Conservation (phyloP, 2,329 filamentous ascomycete genomes). For the Lachnellula occidentalis region DNA sequence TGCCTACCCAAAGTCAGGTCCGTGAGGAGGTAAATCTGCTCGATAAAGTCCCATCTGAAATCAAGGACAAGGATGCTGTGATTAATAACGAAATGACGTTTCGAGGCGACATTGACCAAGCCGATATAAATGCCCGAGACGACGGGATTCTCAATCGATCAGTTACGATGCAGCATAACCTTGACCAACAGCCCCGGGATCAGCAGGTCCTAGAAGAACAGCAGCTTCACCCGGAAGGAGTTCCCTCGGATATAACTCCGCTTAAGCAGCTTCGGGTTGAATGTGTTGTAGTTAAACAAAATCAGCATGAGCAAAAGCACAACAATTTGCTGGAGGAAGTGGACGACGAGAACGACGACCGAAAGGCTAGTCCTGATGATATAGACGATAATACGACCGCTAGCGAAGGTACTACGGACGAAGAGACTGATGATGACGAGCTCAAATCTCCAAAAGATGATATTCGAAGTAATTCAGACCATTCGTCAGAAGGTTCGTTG, state of each 20-base stretch:
- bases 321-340: not conserved
- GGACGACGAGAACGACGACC: not conserved
- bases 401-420: not conserved
- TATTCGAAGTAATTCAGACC: not conserved
- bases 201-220: not conserved
- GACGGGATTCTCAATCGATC: not conserved
- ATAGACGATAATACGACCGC: not conserved
- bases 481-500: not conserved
- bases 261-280: not conserved
- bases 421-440: not conserved
- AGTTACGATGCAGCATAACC: not conserved
- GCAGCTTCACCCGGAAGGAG: not conserved
- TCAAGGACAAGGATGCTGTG: not conserved
- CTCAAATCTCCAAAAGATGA: not conserved
- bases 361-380: not conserved
- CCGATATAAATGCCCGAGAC: not conserved
- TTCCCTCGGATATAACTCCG: too few relatives aligned
- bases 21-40: not conserved
- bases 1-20: not conserved
- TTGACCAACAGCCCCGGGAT: not conserved
- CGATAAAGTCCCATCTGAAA: not conserved
- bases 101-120: not conserved
- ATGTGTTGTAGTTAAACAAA: not conserved
- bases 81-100: not conserved
- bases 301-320: not conserved